Evolutionary conservation across 257 asterid genomes (phyloP), one percentile per base, ranked within the genome.

Genomic region (Striga asiatica): DNA sequence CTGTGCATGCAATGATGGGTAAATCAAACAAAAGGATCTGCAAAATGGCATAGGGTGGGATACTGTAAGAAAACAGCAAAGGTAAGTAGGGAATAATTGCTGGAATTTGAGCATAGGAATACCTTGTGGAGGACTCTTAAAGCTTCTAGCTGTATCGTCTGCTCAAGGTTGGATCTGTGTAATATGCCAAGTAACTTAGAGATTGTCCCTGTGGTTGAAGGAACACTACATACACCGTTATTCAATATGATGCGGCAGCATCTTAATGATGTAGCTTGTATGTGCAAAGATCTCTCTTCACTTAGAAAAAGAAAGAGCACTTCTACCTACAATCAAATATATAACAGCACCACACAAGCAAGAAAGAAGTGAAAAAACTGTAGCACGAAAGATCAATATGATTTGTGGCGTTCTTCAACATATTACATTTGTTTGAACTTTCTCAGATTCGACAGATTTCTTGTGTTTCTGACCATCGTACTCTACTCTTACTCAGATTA

Each of bases 111-210:
- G 57, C 52, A 72, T 19, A 46, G 13, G 54, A 54, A 34, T 29
- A 87, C 96, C 94, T 82, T 78, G 72, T 76, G 76, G 66, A 82
- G 73, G 59, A 75, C 46, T 79, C 66, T 70, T 39, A 87, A 72
- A 69, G 85, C 85, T 66, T 80, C 76, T 47, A 57, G 61, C 68
- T 70, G 87, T 74, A 84, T 61, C 20, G 61, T 46, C 14, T 74
- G 81, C 53, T 83, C 72, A 72, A 47, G 52, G 31, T 80, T 75
- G 52, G 76, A 69, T 66, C 68, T 67, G 34, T 66, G 65, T 34
- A 84, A 74, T 22, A 66, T 58, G 69, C 59, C 67, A 52, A 80
- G 62, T 68, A 87, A 80, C 64, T 66, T 74, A 16, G 58, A 57
- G 57, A 76, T 57, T 34, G 53, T 27, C 38, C 68, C 74, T 28